These are phyloP conservation scores for Fusarium luffae DNA, from an alignment of 2,329 filamentous ascomycete genomes.

Conservation along the genomic window DNA sequence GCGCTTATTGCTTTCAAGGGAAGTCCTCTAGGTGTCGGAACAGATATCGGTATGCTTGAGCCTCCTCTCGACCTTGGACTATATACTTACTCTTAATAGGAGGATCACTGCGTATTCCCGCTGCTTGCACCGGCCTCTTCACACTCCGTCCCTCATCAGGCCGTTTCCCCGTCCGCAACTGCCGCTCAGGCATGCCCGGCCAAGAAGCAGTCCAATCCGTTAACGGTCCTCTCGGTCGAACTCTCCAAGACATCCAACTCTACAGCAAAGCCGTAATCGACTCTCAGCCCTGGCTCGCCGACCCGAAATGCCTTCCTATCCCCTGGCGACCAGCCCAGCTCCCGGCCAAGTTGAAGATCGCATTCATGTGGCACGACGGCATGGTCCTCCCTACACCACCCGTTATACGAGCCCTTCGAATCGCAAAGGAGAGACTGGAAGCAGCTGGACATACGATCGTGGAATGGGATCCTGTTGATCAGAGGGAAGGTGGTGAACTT, in stretches of 20 bases:
- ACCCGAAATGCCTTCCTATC: slow-evolving; percentile 68
- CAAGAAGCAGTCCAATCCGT: slow-evolving; percentile 73
- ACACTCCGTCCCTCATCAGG: slow-evolving; percentile 67
- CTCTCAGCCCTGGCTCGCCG: slow-evolving; percentile 65
- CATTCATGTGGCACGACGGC: slow-evolving; percentile 72
- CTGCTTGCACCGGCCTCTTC: slow-evolving; percentile 68
- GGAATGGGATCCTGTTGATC: slow-evolving; percentile 60
- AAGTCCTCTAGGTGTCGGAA: slow-evolving; percentile 70
- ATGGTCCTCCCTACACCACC: slow-evolving; percentile 75
- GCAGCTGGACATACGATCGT: slow-evolving; percentile 62
- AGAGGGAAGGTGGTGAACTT: slow-evolving; percentile 52
- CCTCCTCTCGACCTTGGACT: too few relatives aligned
- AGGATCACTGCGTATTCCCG: slow-evolving; percentile 64
- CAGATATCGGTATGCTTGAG: slow-evolving; percentile 62
- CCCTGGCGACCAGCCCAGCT: slow-evolving; percentile 60
- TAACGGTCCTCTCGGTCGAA: slow-evolving; percentile 70
- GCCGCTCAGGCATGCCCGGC: slow-evolving; percentile 68
- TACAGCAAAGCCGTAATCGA: slow-evolving; percentile 65
- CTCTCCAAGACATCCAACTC: slow-evolving; percentile 64
- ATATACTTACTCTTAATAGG: slow-evolving; percentile 43
- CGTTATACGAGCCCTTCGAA: slow-evolving; percentile 65
- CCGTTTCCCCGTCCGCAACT: slow-evolving; percentile 66
- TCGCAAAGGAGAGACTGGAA: slow-evolving; percentile 57
- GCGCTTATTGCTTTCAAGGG: slow-evolving; percentile 70
- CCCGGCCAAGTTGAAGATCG: slow-evolving; percentile 62